Conservation (phyloP, 805 yeast species). For the Candida montana region DNA sequence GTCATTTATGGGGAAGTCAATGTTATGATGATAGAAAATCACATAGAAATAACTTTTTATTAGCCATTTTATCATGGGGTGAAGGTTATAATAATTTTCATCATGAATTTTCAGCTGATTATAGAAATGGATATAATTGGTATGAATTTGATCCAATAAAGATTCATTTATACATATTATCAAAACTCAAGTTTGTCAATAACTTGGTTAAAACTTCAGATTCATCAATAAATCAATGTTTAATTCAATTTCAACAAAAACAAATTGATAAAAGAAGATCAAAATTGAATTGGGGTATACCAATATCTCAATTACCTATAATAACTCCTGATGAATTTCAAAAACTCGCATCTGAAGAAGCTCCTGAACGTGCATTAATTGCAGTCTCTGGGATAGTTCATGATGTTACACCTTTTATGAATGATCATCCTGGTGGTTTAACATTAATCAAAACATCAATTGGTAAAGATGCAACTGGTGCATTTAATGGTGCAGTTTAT, state of each 20-base stretch:
- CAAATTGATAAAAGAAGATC: conserved; percentile 71
- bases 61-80: conserved; percentile 71
- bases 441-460: conserved; percentile 73
- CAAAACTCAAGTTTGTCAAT: conserved; percentile 52
- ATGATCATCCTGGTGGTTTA: conserved; percentile 91
- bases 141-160: conserved; percentile 86
- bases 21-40: conserved; percentile 73
- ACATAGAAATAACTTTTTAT: conserved; percentile 58
- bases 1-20: conserved; percentile 72
- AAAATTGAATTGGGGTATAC: conserved; percentile 89
- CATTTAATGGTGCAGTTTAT: conserved; percentile 93
- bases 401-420: conserved; percentile 86
- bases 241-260: conserved; percentile 79
- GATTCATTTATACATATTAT: conserved; percentile 50
- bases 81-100: conserved; percentile 92
- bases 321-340: conserved; percentile 50
- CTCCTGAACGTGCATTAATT: conserved; percentile 58
- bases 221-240: conserved; percentile 56
- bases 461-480: conserved; percentile 92
- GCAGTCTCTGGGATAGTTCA: conserved; percentile 90
- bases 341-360: conserved; percentile 31
- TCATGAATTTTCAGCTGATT: conserved; percentile 92
- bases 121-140: conserved; percentile 66
- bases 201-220: conserved; percentile 42
- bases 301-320: conserved; percentile 80